These are phyloP conservation scores for Phytophthora crassamura DNA, from an alignment of 352 stramenopile genomes.

Conservation along the genomic window DNA sequence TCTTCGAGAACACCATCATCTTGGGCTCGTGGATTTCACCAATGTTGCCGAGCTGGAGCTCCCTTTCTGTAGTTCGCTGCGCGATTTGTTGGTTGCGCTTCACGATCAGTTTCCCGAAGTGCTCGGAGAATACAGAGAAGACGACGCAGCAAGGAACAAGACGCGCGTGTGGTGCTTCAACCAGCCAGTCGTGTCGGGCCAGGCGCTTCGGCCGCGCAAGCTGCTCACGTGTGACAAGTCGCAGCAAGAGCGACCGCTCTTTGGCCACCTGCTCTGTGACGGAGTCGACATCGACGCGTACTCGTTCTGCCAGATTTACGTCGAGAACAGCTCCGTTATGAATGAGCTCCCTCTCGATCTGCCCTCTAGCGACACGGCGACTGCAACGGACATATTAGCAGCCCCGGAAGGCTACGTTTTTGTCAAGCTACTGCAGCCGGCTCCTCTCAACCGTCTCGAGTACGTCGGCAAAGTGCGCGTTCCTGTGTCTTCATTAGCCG, in stretches of 20 bases:
- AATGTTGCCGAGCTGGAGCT: slow-evolving; percentile 56
- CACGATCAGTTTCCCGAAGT: slow-evolving; percentile 33
- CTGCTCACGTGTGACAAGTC: slow-evolving; percentile 55
- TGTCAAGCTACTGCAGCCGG: slow-evolving; percentile 54
- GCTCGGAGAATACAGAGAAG: slow-evolving; percentile 30
- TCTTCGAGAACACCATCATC: slow-evolving; percentile 52
- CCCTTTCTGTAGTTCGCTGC: slow-evolving; percentile 72
- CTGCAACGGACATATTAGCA: slow-evolving; percentile 12
- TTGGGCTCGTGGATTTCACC: slow-evolving; percentile 67
- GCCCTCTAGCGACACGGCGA: neutral
- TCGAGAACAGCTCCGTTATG: slow-evolving; percentile 47
- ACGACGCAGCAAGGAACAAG: slow-evolving; percentile 30
- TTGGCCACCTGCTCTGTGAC: slow-evolving; percentile 74
- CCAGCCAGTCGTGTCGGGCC: slow-evolving; percentile 73
- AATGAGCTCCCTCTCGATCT: slow-evolving; percentile 49
- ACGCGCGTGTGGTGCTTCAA: slow-evolving; percentile 81
- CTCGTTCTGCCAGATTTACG: slow-evolving; percentile 81
- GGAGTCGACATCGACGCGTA: slow-evolving; percentile 87
- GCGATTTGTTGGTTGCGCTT: slow-evolving; percentile 58
- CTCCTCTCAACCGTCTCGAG: slow-evolving; percentile 24
- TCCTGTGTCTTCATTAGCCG: slow-evolving; percentile 14
- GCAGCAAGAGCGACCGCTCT: slow-evolving; percentile 58
- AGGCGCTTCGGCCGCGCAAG: slow-evolving; percentile 76
- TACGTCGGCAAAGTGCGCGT: slow-evolving; percentile 62
- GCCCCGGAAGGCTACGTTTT: slow-evolving; percentile 38